Base-by-base conservation (phyloP, 208 protist genomes). In the Phytomonas sp. region DNA sequence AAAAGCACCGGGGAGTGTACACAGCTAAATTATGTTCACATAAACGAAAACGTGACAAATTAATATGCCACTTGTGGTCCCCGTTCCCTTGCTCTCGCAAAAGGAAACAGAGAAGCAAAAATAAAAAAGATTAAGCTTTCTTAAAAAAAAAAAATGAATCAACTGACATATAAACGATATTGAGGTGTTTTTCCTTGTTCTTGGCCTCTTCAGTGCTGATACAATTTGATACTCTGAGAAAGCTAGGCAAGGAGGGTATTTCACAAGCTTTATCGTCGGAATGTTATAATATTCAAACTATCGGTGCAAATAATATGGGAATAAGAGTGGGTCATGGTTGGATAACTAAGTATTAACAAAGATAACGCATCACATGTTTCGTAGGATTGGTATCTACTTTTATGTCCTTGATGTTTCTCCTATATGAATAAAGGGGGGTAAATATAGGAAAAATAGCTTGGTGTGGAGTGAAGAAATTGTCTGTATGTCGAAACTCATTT, bases 41-140 rank as follows among this genome's bases (percentile, higher is more conserved):
- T 20, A 51, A 20, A 17, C 8, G 40, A 46, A 40, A 68, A 68
- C 15, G 46, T 64, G 60, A 40, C 17, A 64, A 64, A 64, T 64
- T 1, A n/a, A 64, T 64, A 64, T 11, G 1, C 9, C 11, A 51
- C 40, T 51, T 20, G 40, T 51, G 17, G 40, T 0, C 40, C 17
- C 11, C 11, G 11, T 51, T 20, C 40, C 11, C 40, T 51, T 17
- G 0, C 40, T 8, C 40, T 20, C 6, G 33, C 6, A 34, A 34
- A 34, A 34, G 33, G 33, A 6, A 34, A 34, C 1, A 34, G 1
- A 6, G 33, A 34, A 34, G 33, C 6, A 34, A 34, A 34, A 34
- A n/a, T n/a, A 34, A 34, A 34, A 34, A 6, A 1, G 6, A 34
- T 7, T 34, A 34, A 34, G 33, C 33, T 34, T 34, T 34, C 6